Evolutionary conservation across 163 green algal genomes (phyloP), one percentile per base, ranked within the genome.

Genomic region (Chlorella variabilis): DNA sequence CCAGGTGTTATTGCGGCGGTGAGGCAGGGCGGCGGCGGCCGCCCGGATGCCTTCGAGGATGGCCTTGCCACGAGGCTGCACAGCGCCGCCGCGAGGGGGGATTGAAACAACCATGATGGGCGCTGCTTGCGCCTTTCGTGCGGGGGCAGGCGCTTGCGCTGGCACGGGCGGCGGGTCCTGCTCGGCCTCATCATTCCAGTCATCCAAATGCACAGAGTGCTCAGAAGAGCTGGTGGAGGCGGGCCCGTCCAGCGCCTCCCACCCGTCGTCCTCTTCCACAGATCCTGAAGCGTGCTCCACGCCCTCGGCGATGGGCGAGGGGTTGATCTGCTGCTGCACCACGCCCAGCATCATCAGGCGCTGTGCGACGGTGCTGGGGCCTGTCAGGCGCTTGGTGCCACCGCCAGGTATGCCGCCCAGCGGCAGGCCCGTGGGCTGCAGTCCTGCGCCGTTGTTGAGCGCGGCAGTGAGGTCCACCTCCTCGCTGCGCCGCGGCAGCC

Each of bases 401-500:
- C 31, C 56, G 41, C 4, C 80, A 2, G 36, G 33, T 21, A 23
- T 4, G n/a, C 45, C 27, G 27, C 23, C 48, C 71, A 11, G 20
- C 75, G 36, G 29, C 74, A 5, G 17, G 34, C 33, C 4, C 33
- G 9, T 29, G 17, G 39, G 6, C 39, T 65, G 59, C 62, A 77
- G n/a, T 9, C 77, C 77, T 3, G 66, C 20, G 49, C 45, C 77
- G n/a, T 70, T 77, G 65, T 77, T 77, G 17, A 83, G 27, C 18
- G 51, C 66, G 1, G 63, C 65, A 13, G 49, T 54, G n/a, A 85
- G 63, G 51, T 83, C 85, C 61, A 85, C 78, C 33, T 92, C 88
- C 63, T 89, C 83, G 29, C 80, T 88, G 38, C 85, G 82, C 36
- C 87, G 77, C 23, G 90, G 89, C 42, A 84, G 83, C 90, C 90